Evolutionary conservation across 768 basidiomycete genomes (phyloP).

Genomic region (Boletus rubescentipes): DNA sequence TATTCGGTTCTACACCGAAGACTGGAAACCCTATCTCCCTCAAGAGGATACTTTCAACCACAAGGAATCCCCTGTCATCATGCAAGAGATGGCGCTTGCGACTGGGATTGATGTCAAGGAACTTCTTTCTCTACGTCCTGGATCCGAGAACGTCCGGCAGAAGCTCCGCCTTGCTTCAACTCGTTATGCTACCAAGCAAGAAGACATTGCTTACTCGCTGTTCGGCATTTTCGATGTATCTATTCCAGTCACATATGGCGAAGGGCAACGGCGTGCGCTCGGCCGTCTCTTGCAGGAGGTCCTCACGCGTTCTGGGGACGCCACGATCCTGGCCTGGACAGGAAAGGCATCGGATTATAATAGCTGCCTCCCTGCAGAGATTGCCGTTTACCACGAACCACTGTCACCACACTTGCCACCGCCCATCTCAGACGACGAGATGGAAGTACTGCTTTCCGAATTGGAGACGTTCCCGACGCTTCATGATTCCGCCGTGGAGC

Average conservation of each 20-base stretch:
- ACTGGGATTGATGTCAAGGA: constrained; percentile 8
- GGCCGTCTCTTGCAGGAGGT: constrained; percentile 21
- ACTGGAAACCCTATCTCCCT: constrained; percentile 26
- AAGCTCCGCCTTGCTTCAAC: constrained; percentile 23
- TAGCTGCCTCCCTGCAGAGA: constrained; percentile 23
- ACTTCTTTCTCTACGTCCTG: constrained; percentile 13
- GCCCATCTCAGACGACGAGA: constrained; percentile 6
- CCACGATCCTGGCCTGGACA: constrained; percentile 17
- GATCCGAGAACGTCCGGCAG: constrained; percentile 13
- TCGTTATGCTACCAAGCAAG: constrained; percentile 21
- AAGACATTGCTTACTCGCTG: constrained; percentile 28
- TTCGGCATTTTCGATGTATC: constrained; percentile 26
- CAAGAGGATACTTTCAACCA: constrained; percentile 10
- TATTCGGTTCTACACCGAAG: constrained; percentile 21
- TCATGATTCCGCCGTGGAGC: constrained; percentile 6
- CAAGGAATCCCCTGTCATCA: constrained; percentile 17
- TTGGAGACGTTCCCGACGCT: neutral
- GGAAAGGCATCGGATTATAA: constrained; percentile 23
- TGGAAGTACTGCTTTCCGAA: constrained; percentile 4
- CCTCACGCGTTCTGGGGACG: constrained; percentile 16
- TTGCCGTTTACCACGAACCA: constrained; percentile 15
- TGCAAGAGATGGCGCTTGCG: constrained; percentile 20
- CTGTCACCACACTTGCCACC: constrained; percentile 4
- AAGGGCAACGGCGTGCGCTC: constrained; percentile 23
- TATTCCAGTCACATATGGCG: constrained; percentile 23